phyloP scores from a whole-genome alignment of 768 basidiomycete species.

The Podaxis sp. region DNA sequence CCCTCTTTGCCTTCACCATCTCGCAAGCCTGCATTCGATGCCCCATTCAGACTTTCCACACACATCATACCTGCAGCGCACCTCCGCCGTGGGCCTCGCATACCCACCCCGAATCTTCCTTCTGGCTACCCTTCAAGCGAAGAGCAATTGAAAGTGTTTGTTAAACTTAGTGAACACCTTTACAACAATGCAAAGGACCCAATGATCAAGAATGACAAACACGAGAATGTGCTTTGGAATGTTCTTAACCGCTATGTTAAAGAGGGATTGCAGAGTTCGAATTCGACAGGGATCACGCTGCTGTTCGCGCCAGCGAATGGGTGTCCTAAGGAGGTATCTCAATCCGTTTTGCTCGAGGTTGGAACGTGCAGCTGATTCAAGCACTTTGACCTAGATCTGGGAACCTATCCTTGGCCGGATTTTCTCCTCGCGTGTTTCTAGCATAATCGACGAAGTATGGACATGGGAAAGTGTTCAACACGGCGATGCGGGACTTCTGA shows the following conservation, averaged over 20 bases:
- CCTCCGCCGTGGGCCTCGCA: constrained; percentile 39
- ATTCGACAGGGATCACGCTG: constrained; percentile 53
- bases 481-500: constrained; percentile 75
- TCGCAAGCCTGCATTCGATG: constrained; percentile 27
- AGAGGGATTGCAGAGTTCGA: constrained; percentile 16
- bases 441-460: constrained; percentile 67
- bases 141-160: constrained; percentile 19
- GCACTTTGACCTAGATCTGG: constrained; percentile 53
- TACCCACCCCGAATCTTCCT: constrained; percentile 32
- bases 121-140: constrained; percentile 27
- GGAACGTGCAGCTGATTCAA: neutral
- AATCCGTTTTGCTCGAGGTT: neutral
- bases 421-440: constrained; percentile 34
- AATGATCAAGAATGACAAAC: constrained; percentile 29
- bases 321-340: constrained; percentile 75
- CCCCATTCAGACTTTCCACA: constrained; percentile 40
- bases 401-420: constrained; percentile 61
- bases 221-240: constrained; percentile 45
- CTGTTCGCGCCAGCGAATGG: constrained; percentile 84
- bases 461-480: constrained; percentile 79
- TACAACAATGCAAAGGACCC: constrained; percentile 21
- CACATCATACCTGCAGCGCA: constrained; percentile 54
- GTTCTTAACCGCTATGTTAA: constrained; percentile 67
- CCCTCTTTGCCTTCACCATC: constrained; percentile 38
- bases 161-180: constrained; percentile 14